These are phyloP conservation scores for Dactylellina parvicollis DNA, from an alignment of 2,329 filamentous ascomycete genomes.

Conservation along the genomic window DNA sequence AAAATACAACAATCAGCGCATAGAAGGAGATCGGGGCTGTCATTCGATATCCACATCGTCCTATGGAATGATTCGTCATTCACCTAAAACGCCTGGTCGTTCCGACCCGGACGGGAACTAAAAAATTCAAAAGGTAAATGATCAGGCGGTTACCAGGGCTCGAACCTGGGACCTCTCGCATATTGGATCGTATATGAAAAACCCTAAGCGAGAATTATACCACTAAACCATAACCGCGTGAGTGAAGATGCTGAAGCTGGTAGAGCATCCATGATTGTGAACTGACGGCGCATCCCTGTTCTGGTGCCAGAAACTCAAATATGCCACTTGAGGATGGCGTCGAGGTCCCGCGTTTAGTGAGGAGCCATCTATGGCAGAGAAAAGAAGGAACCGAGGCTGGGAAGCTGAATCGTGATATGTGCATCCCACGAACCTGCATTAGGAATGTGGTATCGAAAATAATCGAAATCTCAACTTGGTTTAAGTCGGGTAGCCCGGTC, in stretches of 20 bases:
- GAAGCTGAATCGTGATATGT: too few relatives aligned
- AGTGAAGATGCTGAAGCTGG: slow-evolving; percentile 15
- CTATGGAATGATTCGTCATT: not conserved
- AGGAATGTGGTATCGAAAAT: too few relatives aligned
- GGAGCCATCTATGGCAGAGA: too few relatives aligned
- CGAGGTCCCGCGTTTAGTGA: too few relatives aligned
- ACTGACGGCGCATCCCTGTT: too few relatives aligned
- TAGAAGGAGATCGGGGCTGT: not conserved
- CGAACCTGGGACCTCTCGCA: slow-evolving; percentile 55
- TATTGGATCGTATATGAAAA: slow-evolving; percentile 25
- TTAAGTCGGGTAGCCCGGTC: too few relatives aligned
- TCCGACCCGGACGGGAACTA: not conserved
- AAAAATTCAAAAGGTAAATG: slow-evolving; percentile 29
- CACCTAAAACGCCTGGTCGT: not conserved
- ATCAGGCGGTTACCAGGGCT: slow-evolving; percentile 53
- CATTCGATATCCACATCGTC: not conserved
- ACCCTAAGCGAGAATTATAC: slow-evolving; percentile 55
- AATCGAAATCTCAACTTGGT: too few relatives aligned
- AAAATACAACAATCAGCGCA: slow-evolving; percentile 2
- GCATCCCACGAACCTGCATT: too few relatives aligned
- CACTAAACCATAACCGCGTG: slow-evolving; percentile 54
- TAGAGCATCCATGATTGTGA: slow-evolving; percentile 28
- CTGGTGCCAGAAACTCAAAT: not conserved
- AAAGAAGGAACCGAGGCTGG: too few relatives aligned
- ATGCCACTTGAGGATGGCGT: too few relatives aligned